A percentile compares a stretch with the other conserved stretches of the same genome.
These are phyloP conservation scores for Pythium sp. DNA, from an alignment of 352 stramenopile genomes.

Conservation along the genomic window DNA sequence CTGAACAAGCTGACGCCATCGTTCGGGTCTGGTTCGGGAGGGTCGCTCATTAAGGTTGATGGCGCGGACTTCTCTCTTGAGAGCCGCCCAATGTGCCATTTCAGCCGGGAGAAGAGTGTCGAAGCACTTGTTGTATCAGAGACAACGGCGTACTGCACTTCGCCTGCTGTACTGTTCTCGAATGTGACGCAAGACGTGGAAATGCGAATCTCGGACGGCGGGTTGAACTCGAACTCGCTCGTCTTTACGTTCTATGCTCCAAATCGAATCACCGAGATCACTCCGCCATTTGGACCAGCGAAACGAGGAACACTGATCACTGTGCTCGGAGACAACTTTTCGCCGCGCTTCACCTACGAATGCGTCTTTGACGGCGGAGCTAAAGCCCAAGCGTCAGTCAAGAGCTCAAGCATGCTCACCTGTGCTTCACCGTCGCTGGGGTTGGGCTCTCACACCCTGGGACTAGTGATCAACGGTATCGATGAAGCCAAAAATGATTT, in stretches of 20 bases:
- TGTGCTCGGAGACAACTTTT: constrained; percentile 25
- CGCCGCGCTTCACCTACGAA: constrained; percentile 16
- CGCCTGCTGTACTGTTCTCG: constrained; percentile 15
- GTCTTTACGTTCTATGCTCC: constrained; percentile 25
- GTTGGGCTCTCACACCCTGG: constrained; percentile 26
- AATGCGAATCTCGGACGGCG: constrained; percentile 37
- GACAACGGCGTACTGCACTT: constrained; percentile 22
- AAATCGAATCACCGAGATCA: constrained; percentile 14
- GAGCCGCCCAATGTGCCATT: constrained; percentile 28
- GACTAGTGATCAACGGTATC: constrained; percentile 26
- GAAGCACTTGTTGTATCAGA: constrained; percentile 23
- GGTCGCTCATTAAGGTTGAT: constrained; percentile 30
- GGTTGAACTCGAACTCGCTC: constrained; percentile 20
- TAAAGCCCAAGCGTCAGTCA: constrained; percentile 12
- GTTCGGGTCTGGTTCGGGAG: constrained; percentile 22
- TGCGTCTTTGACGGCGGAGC: constrained; percentile 33
- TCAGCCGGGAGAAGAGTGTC: constrained; percentile 19
- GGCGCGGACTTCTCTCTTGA: constrained; percentile 26
- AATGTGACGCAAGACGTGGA: constrained; percentile 17
- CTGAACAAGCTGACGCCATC: constrained; percentile 23
- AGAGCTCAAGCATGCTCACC: constrained; percentile 5
- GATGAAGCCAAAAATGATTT: constrained; percentile 27
- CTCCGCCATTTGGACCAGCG: constrained; percentile 30
- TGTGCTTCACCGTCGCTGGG: constrained; percentile 31
- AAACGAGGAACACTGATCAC: constrained; percentile 28